These are phyloP conservation scores for Melaleuca quinquenervia DNA, from an alignment of 345 rosid genomes.

Conservation along the genomic window DNA sequence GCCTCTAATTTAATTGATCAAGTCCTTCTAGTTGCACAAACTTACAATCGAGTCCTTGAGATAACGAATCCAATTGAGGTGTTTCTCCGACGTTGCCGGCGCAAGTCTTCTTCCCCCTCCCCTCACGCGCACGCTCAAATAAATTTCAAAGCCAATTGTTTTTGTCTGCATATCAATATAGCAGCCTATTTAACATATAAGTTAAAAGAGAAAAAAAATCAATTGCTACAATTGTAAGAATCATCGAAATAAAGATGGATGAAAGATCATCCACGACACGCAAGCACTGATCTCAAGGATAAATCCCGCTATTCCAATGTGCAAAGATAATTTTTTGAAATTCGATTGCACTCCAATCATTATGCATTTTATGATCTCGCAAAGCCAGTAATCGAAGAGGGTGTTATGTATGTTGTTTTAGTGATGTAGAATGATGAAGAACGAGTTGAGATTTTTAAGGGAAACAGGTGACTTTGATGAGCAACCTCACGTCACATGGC, in stretches of 20 bases:
- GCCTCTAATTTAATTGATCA: too few relatives aligned
- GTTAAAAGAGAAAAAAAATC: background rate
- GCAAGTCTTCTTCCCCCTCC: background rate
- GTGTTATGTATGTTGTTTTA: background rate
- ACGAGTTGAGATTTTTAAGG: accelerated
- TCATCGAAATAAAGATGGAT: background rate
- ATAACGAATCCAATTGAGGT: too few relatives aligned
- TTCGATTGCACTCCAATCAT: accelerated
- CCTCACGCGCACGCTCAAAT: background rate
- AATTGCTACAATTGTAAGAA: accelerated
- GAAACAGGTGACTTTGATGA: too few relatives aligned
- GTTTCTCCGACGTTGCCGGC: too few relatives aligned
- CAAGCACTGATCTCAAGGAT: too few relatives aligned
- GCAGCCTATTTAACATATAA: background rate
- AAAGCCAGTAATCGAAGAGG: accelerated
- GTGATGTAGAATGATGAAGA: accelerated
- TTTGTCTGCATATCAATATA: background rate
- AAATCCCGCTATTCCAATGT: too few relatives aligned
- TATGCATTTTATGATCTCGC: accelerated
- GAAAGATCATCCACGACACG: accelerated
- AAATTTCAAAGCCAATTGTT: background rate
- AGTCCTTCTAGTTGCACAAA: too few relatives aligned
- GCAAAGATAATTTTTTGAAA: too few relatives aligned
- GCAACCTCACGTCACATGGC: too few relatives aligned
- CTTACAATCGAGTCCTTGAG: too few relatives aligned